phyloP scores from a whole-genome alignment of 1,139 yeast genomes.

The Geotrichum aggregatum region DNA sequence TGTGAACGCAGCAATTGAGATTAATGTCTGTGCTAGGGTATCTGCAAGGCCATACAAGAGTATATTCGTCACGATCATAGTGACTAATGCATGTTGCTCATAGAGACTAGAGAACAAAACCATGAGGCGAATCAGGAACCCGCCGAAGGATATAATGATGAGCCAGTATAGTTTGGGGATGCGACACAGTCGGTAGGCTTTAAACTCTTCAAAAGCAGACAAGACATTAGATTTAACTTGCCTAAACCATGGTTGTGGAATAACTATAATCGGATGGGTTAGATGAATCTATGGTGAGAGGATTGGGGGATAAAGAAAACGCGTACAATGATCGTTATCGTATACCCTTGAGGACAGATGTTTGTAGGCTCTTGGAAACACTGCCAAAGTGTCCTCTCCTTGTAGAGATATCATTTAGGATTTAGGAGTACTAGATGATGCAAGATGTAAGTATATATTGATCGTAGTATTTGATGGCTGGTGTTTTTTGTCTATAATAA shows the following conservation, averaged over 20 bases:
- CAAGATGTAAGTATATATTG: too few relatives aligned
- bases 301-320: background rate
- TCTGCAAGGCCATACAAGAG: constrained; percentile 86
- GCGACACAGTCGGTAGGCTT: constrained; percentile 28
- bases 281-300: background rate
- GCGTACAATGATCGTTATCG: constrained; percentile 7
- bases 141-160: constrained; percentile 34
- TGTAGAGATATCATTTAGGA: constrained; percentile 2
- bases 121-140: constrained; percentile 36
- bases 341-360: constrained; percentile 1
- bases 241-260: constrained; percentile 3
- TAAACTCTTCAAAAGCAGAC: background rate
- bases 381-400: constrained; percentile 12
- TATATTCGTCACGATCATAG: constrained; percentile 78
- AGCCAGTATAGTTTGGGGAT: constrained; percentile 39
- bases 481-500: too few relatives aligned
- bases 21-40: constrained; percentile 73
- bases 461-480: too few relatives aligned
- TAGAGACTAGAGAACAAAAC: constrained; percentile 48
- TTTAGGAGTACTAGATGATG: background rate
- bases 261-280: background rate
- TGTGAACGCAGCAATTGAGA: constrained; percentile 34
- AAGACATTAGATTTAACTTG: background rate
- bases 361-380: background rate
- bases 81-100: constrained; percentile 60